Base-by-base conservation (phyloP, 2,329 filamentous ascomycete species). In the Beauveria australis region DNA sequence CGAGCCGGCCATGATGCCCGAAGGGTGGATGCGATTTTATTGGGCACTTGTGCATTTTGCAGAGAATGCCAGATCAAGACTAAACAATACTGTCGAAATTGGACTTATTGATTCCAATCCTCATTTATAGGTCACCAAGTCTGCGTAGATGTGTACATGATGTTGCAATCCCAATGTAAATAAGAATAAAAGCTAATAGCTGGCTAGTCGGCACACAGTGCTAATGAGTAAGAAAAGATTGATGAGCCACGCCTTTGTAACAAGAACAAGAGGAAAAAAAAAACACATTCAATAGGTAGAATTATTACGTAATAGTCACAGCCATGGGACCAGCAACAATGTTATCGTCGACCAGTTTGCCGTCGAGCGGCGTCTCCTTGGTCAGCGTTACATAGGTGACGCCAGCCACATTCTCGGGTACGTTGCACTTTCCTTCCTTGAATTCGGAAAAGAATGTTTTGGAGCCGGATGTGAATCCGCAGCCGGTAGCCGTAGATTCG, bases 331-430 rank as follows among this genome's bases (percentile, higher is more conserved):
- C 88, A 66, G 87, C 87, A 65, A 89, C 75, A 53, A 85, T 84
- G 66, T 86, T 85, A 59, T 80, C 81, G 72, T 89, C 85, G 3
- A 79, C 81, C 63, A 87, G 70, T 43, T 77, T 71, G 41, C 81
- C 82, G 24, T 73, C 75, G 33, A 78, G 68, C 19, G 83, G 82
- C 2, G 74, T 77, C 33, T 70, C 69, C 67, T 71, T 88, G 60
- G 86, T 83, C 66, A 91, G 78, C 67, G 85, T 84, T 67, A 90
- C 79, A 73, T 89, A 91, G 54, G 83, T 82, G 64, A 89, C 77
- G 52, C 88, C 88, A 9, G 78, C 76, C 48, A 89, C 73, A 68
- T 80, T 80, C 67, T 83, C 79, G 16, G 88, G 87, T 28, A 89
- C 79, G 51, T 76, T 73, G 71, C 88, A 91, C 47, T 77, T 78